Evolutionary conservation across 139 green algal genomes (phyloP).

Genomic region (Pseudopediastrum boryanum): DNA sequence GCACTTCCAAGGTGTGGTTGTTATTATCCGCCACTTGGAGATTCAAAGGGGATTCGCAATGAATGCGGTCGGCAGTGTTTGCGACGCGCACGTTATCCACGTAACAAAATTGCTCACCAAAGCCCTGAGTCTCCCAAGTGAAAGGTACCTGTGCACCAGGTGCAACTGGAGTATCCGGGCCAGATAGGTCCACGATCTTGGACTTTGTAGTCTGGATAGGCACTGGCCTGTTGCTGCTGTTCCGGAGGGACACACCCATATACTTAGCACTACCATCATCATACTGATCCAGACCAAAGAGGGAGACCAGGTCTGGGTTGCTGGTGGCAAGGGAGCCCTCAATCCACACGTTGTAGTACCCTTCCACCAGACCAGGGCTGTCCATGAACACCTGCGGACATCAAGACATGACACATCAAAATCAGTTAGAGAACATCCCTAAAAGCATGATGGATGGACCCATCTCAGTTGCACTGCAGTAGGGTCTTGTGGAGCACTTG

Average conservation of each 20-base stretch:
- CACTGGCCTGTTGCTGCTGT: slow-evolving; percentile 39
- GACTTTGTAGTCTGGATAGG: slow-evolving; percentile 30
- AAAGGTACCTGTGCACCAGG: slow-evolving; percentile 13
- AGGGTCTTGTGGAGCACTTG: too few species aligned
- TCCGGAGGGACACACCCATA: slow-evolving; percentile 39
- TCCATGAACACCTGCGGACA: slow-evolving; percentile 37
- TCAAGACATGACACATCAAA: too few species aligned
- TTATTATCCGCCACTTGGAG: slow-evolving; percentile 26
- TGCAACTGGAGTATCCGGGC: slow-evolving; percentile 19
- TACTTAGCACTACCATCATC: slow-evolving; percentile 38
- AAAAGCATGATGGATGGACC: too few species aligned
- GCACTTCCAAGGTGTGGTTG: slow-evolving; percentile 41
- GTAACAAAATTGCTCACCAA: slow-evolving; percentile 45
- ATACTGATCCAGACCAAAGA: slow-evolving; percentile 40
- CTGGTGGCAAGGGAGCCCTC: slow-evolving; percentile 33
- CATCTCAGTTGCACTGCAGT: too few species aligned
- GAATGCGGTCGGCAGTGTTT: slow-evolving; percentile 28
- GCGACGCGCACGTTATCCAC: slow-evolving; percentile 29
- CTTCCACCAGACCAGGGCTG: slow-evolving; percentile 26
- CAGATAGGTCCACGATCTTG: slow-evolving; percentile 31
- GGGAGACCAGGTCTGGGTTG: slow-evolving; percentile 27
- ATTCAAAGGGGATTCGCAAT: slow-evolving; percentile 38
- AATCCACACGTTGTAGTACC: slow-evolving; percentile 44
- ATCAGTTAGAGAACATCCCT: too few species aligned
- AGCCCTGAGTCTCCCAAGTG: slow-evolving; percentile 37